These are phyloP conservation scores for Yamadazyma laniorum DNA, from an alignment of 805 yeast species.

Conservation along the genomic window DNA sequence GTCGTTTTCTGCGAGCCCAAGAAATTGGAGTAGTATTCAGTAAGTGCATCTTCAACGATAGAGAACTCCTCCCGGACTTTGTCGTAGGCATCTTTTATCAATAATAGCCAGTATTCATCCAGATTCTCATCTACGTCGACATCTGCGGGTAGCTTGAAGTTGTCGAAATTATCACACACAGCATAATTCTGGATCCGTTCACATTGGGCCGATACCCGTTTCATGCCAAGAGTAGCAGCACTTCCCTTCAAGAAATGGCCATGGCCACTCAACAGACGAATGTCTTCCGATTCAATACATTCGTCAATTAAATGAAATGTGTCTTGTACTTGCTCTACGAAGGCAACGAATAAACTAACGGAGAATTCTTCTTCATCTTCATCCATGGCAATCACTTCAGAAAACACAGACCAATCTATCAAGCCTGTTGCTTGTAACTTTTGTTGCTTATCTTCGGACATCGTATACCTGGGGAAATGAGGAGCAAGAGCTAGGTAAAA, in stretches of 20 bases:
- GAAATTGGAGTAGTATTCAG: too few relatives aligned
- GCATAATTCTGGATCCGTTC: constrained; percentile 94
- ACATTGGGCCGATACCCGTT: constrained; percentile 79
- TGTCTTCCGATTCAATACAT: constrained; percentile 45
- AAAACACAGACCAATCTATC: constrained; percentile 85
- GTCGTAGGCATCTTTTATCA: constrained; percentile 52
- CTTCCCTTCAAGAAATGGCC: constrained; percentile 96
- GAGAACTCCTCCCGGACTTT: constrained; percentile 52
- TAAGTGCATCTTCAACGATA: constrained; percentile 49
- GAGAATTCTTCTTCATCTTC: constrained; percentile 95
- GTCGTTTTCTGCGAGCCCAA: too few relatives aligned
- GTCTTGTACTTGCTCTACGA: constrained; percentile 82
- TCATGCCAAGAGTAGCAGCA: constrained; percentile 89
- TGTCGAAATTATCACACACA: constrained; percentile 43
- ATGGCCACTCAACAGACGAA: constrained; percentile 62
- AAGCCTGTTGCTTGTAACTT: constrained; percentile 54
- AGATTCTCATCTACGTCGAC: constrained; percentile 9
- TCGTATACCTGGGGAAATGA: neutral
- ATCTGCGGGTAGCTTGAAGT: constrained; percentile 22
- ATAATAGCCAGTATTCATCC: constrained; percentile 39
- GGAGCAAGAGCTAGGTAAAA: neutral
- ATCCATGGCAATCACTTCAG: constrained; percentile 90
- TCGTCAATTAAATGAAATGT: constrained; percentile 72
- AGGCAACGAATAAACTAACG: constrained; percentile 71
- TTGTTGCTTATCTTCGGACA: constrained; percentile 19